Base-by-base conservation (phyloP, 2,329 filamentous ascomycete genomes). In the Aquanectria penicillioides region DNA sequence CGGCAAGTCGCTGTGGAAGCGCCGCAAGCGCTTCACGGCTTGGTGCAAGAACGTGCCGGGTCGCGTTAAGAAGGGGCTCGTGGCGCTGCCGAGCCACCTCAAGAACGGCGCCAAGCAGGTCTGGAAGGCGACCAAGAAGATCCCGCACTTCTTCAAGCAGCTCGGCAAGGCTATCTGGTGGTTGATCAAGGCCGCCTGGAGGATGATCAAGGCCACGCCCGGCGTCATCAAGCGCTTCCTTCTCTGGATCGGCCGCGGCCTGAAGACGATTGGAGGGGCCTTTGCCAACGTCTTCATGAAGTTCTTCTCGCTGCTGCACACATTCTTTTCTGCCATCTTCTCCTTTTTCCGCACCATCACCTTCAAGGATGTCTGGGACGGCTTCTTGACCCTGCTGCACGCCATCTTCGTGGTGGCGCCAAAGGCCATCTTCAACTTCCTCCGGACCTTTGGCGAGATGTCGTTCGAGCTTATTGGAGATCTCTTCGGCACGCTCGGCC, bases 331-430 rank as follows among this genome's bases (percentile, higher is more conserved):
- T 34, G 77, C 77, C 0, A 61, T 76, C 1, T 12, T 76, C 4
- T 66, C 65, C 3, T 77, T 75, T 55, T 75, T 80, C 58, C 59
- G 64, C 11, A 31, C 40, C 1, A 72, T 79, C 52, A 80, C 76
- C 5, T 59, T 77, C n/a, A 61, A 60, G n/a, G 78, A 81, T 51
- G 67, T 81, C 3, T 72, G 71, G 68, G 65, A 77, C 47, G 77
- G 76, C 17, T 59, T 80, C 25, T 60, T n/a, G n/a, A n/a, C n/a
- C n/a, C n/a, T n/a, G n/a, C n/a, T n/a, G n/a, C n/a, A n/a, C n/a
- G 63, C 33, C 61, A 66, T 9, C 67, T 76, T 78, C n/a, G 54
- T 76, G 4, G 67, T 65, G 2, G 59, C 71, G 6, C 73, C 75
- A 0, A 63, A 65, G 23, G 64, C 66, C 2, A 57, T 72, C 2